These are phyloP conservation scores for Candida sonorensis DNA, from an alignment of 805 yeast genomes.

Conservation along the genomic window DNA sequence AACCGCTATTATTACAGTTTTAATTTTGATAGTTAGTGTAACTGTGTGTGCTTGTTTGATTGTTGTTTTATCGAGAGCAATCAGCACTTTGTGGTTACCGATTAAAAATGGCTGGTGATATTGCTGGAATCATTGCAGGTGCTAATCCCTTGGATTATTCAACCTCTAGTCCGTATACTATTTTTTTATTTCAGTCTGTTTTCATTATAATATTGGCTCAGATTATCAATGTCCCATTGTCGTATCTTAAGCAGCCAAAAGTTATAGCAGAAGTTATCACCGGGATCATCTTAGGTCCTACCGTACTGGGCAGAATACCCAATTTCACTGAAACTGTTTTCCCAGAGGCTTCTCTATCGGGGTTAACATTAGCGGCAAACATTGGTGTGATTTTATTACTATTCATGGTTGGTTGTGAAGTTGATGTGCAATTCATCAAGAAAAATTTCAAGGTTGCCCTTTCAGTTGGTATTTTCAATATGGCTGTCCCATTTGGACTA, in stretches of 20 bases:
- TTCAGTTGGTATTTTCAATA: conserved; percentile 61
- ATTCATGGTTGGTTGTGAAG: conserved; percentile 76
- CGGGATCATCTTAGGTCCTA: conserved; percentile 70
- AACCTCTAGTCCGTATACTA: conserved; percentile 53
- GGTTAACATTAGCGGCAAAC: conserved; percentile 62
- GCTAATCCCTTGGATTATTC: conserved; percentile 59
- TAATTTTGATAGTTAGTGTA: too few relatives aligned
- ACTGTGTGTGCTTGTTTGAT: too few relatives aligned
- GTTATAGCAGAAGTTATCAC: conserved; percentile 79
- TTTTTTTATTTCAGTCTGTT: conserved; percentile 65
- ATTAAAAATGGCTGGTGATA: conserved; percentile 2
- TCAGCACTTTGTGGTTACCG: too few relatives aligned
- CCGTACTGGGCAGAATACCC: conserved; percentile 68
- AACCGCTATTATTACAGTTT: too few relatives aligned
- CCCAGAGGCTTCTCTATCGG: conserved; percentile 56
- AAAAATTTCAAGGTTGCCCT: conserved; percentile 56
- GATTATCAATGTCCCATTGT: conserved; percentile 51
- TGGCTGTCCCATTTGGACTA: conserved; percentile 74
- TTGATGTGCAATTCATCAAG: conserved; percentile 58
- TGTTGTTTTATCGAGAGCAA: too few relatives aligned
- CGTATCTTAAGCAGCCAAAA: conserved; percentile 62
- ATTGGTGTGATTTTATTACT: conserved; percentile 68
- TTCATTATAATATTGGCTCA: conserved; percentile 56
- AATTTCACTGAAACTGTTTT: conserved; percentile 59
- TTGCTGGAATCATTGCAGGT: conserved; percentile 68